Base-by-base conservation (phyloP, 768 basidiomycete genomes). In the Rhizopogon vulgaris region DNA sequence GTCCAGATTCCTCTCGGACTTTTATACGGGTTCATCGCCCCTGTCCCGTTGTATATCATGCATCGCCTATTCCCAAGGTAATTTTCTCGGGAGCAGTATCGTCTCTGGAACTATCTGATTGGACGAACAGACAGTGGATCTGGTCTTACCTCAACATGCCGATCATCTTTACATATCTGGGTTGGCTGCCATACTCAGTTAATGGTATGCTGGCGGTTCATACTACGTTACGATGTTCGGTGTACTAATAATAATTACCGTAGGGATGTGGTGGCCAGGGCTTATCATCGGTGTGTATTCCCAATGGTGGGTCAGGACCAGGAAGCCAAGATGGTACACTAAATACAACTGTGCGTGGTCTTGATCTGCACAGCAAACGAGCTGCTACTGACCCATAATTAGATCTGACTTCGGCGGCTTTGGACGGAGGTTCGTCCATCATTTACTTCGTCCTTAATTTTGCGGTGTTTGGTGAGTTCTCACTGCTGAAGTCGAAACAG, bases 271-370 rank as follows among this genome's bases (percentile, higher is more conserved):
- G 75, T 78, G 75, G 71, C 74, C 76, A 6, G 79, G 78, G 53
- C 56, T 78, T 41, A 64, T 80, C 24, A 78, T 82, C 49, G 79
- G 79, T 3, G 63, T 74, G 47, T 61, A 62, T 15, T 71, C 74
- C 4, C 78, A 79, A 58, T 78, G 73, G 70, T 79, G 75, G 74
- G 71, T 74, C 18, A 65, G 78, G 43, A 71, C 67, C 7, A 63
- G 70, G 38, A 59, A 68, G 15, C 75, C 76, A 5, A 62, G 58
- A n/a, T 76, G 74, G 73, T 77, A 78, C 63, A 73, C 71, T 54
- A 79, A 77, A 64, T 56, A 70, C 70, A 56, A 46, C 53, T 58
- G 39, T 43, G 11, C 37, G 38, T 38, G 8, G 10, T 30, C 40
- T 11, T 28, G 6, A 15, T 30, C 9, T 36, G 14, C 14, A 32